Conservation (phyloP, 306 rosid genomes). For the Arachis stenosperma region DNA sequence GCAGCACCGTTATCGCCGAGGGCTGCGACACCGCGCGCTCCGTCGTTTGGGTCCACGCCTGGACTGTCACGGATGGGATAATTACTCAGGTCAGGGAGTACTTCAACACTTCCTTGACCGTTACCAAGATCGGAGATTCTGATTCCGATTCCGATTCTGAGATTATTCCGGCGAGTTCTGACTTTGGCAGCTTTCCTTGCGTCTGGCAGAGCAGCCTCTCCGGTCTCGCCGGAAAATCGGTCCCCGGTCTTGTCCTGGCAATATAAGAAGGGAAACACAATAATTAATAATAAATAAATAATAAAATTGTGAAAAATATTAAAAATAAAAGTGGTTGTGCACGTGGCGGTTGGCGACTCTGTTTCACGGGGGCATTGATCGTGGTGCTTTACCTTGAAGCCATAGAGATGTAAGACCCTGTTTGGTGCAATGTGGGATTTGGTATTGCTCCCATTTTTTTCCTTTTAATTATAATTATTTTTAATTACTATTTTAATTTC, state of each 20-base stretch:
- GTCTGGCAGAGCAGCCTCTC: constrained; percentile 93
- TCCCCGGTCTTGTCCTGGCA: constrained; percentile 92
- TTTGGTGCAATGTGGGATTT: too few species aligned
- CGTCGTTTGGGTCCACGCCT: constrained; percentile 90
- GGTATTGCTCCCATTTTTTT: too few species aligned
- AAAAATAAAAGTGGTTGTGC: too few species aligned
- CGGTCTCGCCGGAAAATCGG: constrained; percentile 73
- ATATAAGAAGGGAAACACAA: constrained; percentile 40
- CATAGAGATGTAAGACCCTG: too few species aligned
- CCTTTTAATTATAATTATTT: too few species aligned
- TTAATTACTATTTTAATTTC: too few species aligned
- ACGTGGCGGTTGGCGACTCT: too few species aligned
- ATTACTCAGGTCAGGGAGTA: constrained; percentile 86
- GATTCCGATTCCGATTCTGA: constrained; percentile 36
- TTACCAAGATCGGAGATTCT: constrained; percentile 57
- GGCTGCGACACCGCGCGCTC: constrained; percentile 66
- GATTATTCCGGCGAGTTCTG: constrained; percentile 40
- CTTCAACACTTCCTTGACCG: constrained; percentile 91
- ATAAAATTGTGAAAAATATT: not conserved
- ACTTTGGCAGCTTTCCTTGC: constrained; percentile 60
- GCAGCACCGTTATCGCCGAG: constrained; percentile 74
- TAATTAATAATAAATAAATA: not conserved
- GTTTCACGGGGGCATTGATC: too few species aligned
- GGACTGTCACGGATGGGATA: constrained; percentile 86
- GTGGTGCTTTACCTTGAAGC: too few species aligned